A percentile compares a stretch with the other conserved stretches of the same genome.
These are phyloP conservation scores for Glycine tomentella DNA, from an alignment of 306 rosid species.

Conservation along the genomic window DNA sequence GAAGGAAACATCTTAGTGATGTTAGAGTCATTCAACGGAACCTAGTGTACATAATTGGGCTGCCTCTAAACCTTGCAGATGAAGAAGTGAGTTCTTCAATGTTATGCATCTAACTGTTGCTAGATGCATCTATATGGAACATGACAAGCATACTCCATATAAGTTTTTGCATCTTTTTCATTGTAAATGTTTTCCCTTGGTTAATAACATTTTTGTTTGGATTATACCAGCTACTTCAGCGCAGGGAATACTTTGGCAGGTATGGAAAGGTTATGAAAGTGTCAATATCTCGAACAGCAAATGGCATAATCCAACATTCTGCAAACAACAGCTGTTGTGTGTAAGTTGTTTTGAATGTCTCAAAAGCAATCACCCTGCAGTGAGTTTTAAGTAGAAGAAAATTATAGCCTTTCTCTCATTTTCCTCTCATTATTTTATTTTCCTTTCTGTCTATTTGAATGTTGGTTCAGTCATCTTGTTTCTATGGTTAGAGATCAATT, in stretches of 20 bases:
- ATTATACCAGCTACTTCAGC: constrained; percentile 59
- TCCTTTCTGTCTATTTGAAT: background rate
- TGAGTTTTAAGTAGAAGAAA: background rate
- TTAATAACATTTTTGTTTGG: constrained; percentile 37
- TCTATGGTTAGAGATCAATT: constrained; percentile 31
- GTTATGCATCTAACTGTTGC: constrained; percentile 34
- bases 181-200: constrained; percentile 28
- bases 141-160: constrained; percentile 12
- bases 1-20: constrained; percentile 62
- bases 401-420: background rate
- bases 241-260: constrained; percentile 62
- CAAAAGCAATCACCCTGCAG: constrained; percentile 23
- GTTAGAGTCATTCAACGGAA: constrained; percentile 66
- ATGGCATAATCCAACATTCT: constrained; percentile 62
- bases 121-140: constrained; percentile 40
- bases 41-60: constrained; percentile 64
- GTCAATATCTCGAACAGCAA: constrained; percentile 60
- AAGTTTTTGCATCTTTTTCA: background rate
- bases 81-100: constrained; percentile 58
- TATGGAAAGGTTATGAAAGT: constrained; percentile 66
- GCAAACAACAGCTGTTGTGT: constrained; percentile 64
- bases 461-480: constrained; percentile 20
- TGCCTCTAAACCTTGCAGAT: constrained; percentile 63
- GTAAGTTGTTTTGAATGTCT: constrained; percentile 52
- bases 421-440: background rate